phyloP scores from a whole-genome alignment of 2,329 filamentous ascomycete species.

The Sporothrix mexicana region DNA sequence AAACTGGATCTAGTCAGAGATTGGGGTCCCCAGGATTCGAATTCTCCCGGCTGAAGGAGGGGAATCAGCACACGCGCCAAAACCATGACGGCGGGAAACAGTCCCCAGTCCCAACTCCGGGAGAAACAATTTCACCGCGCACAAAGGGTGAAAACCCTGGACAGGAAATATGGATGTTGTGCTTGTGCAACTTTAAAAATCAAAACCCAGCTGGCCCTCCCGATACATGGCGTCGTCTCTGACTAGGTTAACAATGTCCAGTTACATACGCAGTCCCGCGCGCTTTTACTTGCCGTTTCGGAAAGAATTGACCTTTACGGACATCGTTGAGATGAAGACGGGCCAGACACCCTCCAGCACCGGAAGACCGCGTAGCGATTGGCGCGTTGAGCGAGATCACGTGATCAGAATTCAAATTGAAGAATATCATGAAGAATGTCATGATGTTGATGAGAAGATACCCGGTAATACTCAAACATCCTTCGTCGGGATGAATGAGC shows the following conservation, averaged over 20 bases:
- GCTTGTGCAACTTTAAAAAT: not conserved
- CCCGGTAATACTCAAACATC: too few species aligned
- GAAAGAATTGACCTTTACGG: not conserved
- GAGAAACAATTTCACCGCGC: conserved; percentile 28
- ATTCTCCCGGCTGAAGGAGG: not conserved
- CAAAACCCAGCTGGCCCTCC: not conserved
- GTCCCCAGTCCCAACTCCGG: not conserved
- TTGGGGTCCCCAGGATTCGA: not conserved
- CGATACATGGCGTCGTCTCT: not conserved
- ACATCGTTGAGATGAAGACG: not conserved
- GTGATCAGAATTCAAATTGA: not conserved
- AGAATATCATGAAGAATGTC: not conserved
- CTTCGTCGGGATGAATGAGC: not conserved
- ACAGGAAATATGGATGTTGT: not conserved
- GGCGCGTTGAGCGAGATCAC: not conserved
- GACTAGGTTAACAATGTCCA: not conserved
- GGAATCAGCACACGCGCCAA: not conserved
- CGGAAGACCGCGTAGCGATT: not conserved
- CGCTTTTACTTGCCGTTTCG: not conserved
- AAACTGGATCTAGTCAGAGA: not conserved
- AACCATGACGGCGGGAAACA: not conserved
- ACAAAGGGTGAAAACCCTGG: not conserved
- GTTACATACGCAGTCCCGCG: not conserved
- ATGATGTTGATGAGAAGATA: not conserved
- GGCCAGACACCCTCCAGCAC: not conserved